phyloP scores from a whole-genome alignment of 257 asterid genomes.

The Ballota nigra region DNA sequence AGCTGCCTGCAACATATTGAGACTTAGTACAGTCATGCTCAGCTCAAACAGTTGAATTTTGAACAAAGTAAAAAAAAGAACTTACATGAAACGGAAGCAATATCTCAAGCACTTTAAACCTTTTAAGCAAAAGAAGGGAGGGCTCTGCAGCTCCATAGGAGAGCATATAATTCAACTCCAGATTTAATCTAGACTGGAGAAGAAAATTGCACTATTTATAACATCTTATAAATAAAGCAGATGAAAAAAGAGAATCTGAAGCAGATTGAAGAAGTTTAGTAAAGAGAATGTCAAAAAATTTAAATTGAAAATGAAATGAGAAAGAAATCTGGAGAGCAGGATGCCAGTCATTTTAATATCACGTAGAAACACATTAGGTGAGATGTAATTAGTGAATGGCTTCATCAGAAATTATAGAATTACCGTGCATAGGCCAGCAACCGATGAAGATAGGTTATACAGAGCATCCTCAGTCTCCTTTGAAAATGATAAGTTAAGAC shows the following conservation, averaged over 20 bases:
- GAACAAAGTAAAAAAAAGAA: conserved; percentile 8
- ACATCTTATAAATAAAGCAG: conserved; percentile 12
- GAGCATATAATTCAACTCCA: conserved; percentile 88
- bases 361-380: conserved; percentile 3
- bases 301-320: conserved; percentile 4
- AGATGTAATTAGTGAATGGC: background rate
- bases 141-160: conserved; percentile 95
- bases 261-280: conserved; percentile 4
- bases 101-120: conserved; percentile 61
- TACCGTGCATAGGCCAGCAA: conserved; percentile 56
- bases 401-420: background rate
- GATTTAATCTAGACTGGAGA: conserved; percentile 63
- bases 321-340: conserved; percentile 9
- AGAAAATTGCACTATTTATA: conserved; percentile 19
- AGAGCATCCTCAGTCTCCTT: conserved; percentile 74
- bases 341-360: conserved; percentile 7
- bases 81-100: conserved; percentile 87
- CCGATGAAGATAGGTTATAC: conserved; percentile 50
- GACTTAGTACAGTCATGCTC: conserved; percentile 22
- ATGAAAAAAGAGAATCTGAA: background rate
- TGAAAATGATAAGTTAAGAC: conserved; percentile 72
- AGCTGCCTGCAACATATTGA: conserved; percentile 56
- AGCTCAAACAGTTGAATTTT: conserved; percentile 11
- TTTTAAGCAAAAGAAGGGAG: conserved; percentile 69
- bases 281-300: conserved; percentile 5